These are phyloP conservation scores for Hygrophila difformis DNA, from an alignment of 257 asterid species.

Conservation along the genomic window DNA sequence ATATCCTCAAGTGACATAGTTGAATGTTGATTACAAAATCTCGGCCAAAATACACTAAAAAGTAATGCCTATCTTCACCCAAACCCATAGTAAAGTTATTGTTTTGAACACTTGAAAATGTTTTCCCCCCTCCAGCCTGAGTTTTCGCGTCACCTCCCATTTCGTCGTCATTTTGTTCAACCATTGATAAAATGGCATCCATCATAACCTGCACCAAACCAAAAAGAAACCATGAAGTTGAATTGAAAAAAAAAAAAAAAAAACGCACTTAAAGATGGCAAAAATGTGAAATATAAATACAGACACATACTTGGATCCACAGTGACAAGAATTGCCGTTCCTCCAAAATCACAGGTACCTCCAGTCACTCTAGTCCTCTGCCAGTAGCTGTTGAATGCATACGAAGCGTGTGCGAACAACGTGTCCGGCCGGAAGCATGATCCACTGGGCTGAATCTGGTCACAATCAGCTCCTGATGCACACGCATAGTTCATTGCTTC, in stretches of 20 bases:
- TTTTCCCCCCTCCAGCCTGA: too few species aligned
- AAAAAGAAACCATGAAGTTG: not conserved
- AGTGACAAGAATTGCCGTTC: constrained; percentile 79
- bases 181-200: constrained; percentile 72
- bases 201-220: constrained; percentile 74
- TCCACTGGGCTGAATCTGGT: constrained; percentile 56
- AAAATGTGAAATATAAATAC: constrained; percentile 15
- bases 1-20: too few species aligned
- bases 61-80: too few species aligned
- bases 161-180: too few species aligned
- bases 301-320: constrained; percentile 98
- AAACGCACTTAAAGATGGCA: not conserved
- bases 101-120: too few species aligned
- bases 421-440: constrained; percentile 79
- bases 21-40: too few species aligned
- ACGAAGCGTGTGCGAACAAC: constrained; percentile 76
- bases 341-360: constrained; percentile 88
- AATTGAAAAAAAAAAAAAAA: not conserved
- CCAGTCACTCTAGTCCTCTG: constrained; percentile 70
- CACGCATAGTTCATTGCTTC: constrained; percentile 97
- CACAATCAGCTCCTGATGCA: constrained; percentile 83
- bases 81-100: too few species aligned
- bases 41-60: too few species aligned
- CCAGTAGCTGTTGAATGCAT: constrained; percentile 88
- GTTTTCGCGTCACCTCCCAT: too few species aligned